Percentiles rank a stretch among this genome's conserved stretches.
Conservation (phyloP, 2,329 filamentous ascomycete genomes). For the Gaeumannomyces sp. region DNA sequence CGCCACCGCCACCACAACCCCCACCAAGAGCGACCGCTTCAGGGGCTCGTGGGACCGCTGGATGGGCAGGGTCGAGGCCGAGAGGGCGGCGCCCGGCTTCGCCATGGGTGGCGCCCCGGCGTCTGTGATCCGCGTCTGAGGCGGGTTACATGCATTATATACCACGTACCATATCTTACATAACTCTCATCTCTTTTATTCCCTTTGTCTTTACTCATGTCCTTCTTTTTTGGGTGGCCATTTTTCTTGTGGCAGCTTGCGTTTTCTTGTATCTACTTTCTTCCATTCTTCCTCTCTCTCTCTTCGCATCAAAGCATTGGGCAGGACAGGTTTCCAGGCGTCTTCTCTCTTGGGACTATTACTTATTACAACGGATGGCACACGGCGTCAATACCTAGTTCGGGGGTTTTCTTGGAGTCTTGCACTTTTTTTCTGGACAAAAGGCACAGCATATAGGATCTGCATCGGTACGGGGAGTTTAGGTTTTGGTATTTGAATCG, state of each 20-base stretch:
- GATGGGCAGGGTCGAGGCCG: background rate
- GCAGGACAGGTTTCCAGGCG: no score
- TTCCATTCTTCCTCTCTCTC: background rate
- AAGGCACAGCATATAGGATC: no score
- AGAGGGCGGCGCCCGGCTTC: background rate
- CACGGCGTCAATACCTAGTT: no score
- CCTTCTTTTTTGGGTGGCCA: background rate
- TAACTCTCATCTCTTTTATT: background rate
- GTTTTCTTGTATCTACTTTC: no score
- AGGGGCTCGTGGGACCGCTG: conserved; percentile 1
- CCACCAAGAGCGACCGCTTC: background rate
- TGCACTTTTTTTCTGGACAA: no score
- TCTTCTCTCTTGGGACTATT: no score
- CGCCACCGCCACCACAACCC: background rate
- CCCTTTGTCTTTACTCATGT: background rate
- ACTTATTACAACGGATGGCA: no score
- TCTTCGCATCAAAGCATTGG: background rate
- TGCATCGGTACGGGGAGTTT: no score
- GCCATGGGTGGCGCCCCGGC: background rate
- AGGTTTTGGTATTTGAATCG: no score
- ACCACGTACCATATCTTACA: background rate
- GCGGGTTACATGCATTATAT: background rate
- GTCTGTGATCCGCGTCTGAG: background rate
- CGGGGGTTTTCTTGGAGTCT: no score
- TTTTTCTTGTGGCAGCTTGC: no score